Base-by-base conservation (phyloP, 495 filamentous ascomycete species). In the Xylaria acuta region DNA sequence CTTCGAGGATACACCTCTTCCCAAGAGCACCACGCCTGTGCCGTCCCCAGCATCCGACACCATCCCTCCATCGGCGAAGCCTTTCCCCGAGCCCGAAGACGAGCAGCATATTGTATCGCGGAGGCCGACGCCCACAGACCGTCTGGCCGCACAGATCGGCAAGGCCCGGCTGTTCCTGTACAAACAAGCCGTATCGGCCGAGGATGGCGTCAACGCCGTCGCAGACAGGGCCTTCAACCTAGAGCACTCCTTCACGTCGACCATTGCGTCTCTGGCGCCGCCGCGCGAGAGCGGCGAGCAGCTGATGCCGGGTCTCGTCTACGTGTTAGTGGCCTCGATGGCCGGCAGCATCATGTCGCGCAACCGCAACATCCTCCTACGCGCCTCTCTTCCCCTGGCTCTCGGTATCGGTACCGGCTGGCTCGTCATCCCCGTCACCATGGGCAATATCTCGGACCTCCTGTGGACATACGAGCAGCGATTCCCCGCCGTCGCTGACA, bases 261-360 rank as follows among this genome's bases (percentile, higher is more conserved):
- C 96, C 59, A 82, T 99, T 74, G 92, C 94, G 38, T 92, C 90
- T 0, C 89, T 99, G 12, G 94, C 94, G 45, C 96, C 96, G 30
- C 85, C 94, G 14, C 89, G 90, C 70, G 91, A 94, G 78, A 91
- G 89, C 63, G 90, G 91, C 73, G 96, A 99, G 83, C 88, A 88
- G 75, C 86, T 98, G 20, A 88, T 97, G 78, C 96, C 96, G 34
- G 94, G 94, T 6, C 81, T 89, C 47, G 86, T 98, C 72, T 98
- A 98, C 83, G 93, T 97, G 45, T 89, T 97, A 18, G 94, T 99
- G 3, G 89, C 94, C 14, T 90, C 92, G 71, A 97, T 99, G 94
- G 92, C 95, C 40, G 95, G 95, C 73, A 92, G 89, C 74, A 98
- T 99, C 78, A 83, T 97, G 38, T 87, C 92, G 56, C 88, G 96